Base-by-base conservation (phyloP, 1,284 basidiomycete genomes). In the Limonomyces culmigenus region DNA sequence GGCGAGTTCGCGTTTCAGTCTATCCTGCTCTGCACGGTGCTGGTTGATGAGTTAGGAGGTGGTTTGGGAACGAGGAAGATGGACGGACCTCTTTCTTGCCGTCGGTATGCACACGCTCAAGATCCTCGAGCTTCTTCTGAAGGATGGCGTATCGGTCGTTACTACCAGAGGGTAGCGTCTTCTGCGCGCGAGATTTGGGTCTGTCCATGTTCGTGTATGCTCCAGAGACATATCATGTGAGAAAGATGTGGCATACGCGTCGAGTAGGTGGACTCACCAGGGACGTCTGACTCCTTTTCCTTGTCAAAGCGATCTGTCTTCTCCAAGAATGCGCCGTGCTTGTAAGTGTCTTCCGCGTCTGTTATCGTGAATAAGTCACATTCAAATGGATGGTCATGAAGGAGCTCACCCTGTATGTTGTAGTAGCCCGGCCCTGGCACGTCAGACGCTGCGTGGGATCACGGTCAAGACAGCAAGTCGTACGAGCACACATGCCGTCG, bases 111-210 rank as follows among this genome's bases (percentile, higher is more conserved):
- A 75, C 49, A 38, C 55, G 54, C 51, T 83, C 75, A 11, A 83
- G 50, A 13, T 79, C 71, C 27, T 79, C 74, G 0, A 83, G 60
- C 45, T 74, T 75, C 43, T 62, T 63, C 49, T 78, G 68, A 6
- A 83, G 59, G 13, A 50, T 39, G 8, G 60, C 57, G 45, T 72
- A 73, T 32, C 30, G 30, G 6, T 32, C 30, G 10, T 11, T n/a
- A 27, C n/a, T n/a, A n/a, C n/a, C n/a, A n/a, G n/a, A n/a, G n/a
- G n/a, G n/a, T n/a, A n/a, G n/a, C n/a, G n/a, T n/a, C n/a, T n/a
- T n/a, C n/a, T n/a, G n/a, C n/a, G n/a, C n/a, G n/a, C n/a, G n/a
- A n/a, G n/a, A n/a, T n/a, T n/a, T n/a, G n/a, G n/a, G n/a, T n/a
- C n/a, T n/a, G n/a, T n/a, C n/a, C n/a, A n/a, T n/a, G n/a, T n/a